phyloP scores from a whole-genome alignment of 2,329 filamentous ascomycete genomes.

The Exserohilum turcica region DNA sequence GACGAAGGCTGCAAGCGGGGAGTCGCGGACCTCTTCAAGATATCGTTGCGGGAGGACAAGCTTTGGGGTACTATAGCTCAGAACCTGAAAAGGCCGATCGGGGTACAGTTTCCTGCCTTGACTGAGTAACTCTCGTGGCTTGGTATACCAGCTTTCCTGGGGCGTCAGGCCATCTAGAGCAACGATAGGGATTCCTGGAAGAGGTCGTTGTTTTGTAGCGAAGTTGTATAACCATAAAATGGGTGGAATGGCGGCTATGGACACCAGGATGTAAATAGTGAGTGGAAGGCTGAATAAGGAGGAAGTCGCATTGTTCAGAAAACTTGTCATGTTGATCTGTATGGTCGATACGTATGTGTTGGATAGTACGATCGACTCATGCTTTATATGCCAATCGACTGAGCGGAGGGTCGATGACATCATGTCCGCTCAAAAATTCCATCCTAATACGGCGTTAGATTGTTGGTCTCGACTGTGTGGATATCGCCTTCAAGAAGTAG shows the following conservation, averaged over 20 bases:
- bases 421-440: background rate
- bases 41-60: background rate
- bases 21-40: background rate
- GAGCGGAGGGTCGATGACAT: background rate
- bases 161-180: background rate
- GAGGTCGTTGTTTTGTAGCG: background rate
- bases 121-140: background rate
- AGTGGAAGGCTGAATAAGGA: background rate
- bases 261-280: background rate
- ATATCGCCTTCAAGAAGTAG: background rate
- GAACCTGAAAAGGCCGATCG: background rate
- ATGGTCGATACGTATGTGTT: background rate
- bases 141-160: background rate
- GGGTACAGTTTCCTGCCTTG: background rate
- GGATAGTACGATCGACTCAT: too few species aligned
- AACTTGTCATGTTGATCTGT: background rate
- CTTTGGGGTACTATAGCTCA: background rate
- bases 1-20: background rate
- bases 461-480: background rate
- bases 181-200: background rate
- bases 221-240: background rate
- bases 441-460: background rate
- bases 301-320: background rate
- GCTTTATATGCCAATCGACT: background rate
- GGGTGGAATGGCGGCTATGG: background rate